phyloP scores from a whole-genome alignment of 2,329 filamentous ascomycete species.

The Davidsoniella australis region DNA sequence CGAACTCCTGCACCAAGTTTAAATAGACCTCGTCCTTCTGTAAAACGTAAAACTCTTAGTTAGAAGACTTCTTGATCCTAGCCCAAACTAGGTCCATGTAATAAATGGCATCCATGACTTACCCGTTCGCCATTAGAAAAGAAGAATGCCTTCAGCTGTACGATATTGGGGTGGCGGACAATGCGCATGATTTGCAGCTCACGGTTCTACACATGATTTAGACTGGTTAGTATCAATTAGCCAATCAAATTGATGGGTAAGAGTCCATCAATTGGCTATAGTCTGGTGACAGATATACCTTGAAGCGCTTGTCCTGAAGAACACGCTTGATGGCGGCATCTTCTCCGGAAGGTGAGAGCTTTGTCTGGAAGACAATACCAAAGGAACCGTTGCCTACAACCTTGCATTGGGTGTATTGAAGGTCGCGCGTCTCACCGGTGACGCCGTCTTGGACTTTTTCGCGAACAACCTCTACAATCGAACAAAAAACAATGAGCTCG shows the following conservation, averaged over 20 bases:
- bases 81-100: too few relatives aligned
- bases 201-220: constrained; percentile 53
- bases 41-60: constrained; percentile 1
- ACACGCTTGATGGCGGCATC: constrained; percentile 98
- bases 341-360: constrained; percentile 91
- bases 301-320: constrained; percentile 98
- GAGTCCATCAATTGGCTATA: neutral
- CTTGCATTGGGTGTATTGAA: constrained; percentile 98
- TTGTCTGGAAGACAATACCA: constrained; percentile 97
- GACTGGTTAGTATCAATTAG: neutral
- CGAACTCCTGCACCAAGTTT: constrained; percentile 93
- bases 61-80: constrained; percentile 4
- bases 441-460: constrained; percentile 98
- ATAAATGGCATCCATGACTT: constrained; percentile 19
- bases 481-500: constrained; percentile 12
- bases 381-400: constrained; percentile 99
- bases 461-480: constrained; percentile 68
- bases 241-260: neutral
- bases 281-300: constrained; percentile 37
- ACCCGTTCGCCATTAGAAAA: constrained; percentile 98
- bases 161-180: constrained; percentile 95
- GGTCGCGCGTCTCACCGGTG: constrained; percentile 87
- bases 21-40: constrained; percentile 98
- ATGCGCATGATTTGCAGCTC: constrained; percentile 99
- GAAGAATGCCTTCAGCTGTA: constrained; percentile 97